Conservation (phyloP, 129 eudicot species). For the Flaveria brownii region DNA sequence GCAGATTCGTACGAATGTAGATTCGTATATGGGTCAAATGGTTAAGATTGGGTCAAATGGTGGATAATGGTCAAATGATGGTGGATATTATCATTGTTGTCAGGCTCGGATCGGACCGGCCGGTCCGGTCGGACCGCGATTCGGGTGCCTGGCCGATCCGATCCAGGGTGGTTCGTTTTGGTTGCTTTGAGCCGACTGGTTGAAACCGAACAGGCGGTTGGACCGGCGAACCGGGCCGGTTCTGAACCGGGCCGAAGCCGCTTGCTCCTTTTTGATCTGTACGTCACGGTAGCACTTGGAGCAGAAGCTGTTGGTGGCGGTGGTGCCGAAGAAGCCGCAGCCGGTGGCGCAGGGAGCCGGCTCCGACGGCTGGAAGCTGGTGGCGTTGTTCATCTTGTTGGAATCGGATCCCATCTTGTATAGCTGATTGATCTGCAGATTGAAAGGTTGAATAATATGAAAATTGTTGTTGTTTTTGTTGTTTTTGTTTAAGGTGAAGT, state of each 20-base stretch:
- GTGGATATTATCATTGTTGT: too few species aligned
- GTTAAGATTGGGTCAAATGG: too few species aligned
- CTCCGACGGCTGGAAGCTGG: slow-evolving; percentile 61
- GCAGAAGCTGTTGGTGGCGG: slow-evolving; percentile 71
- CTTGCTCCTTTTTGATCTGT: slow-evolving; percentile 45
- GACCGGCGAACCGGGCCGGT: too few species aligned
- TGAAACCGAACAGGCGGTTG: too few species aligned
- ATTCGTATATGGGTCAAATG: too few species aligned
- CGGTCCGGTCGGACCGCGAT: too few species aligned
- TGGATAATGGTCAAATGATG: too few species aligned
- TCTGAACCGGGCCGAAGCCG: slow-evolving; percentile 57
- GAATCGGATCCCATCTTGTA: slow-evolving; percentile 53
- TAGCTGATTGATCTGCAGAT: not conserved
- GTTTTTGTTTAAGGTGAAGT: not conserved
- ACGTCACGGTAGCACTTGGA: slow-evolving; percentile 69
- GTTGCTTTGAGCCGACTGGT: too few species aligned
- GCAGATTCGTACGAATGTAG: too few species aligned
- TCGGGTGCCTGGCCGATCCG: too few species aligned
- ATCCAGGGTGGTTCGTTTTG: too few species aligned
- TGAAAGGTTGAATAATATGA: not conserved
- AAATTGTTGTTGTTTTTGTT: not conserved
- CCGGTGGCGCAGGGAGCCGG: slow-evolving; percentile 67
- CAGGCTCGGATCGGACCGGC: too few species aligned
- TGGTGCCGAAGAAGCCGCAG: slow-evolving; percentile 79
- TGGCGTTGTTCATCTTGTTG: slow-evolving; percentile 53